Conservation (phyloP, 2,329 filamentous ascomycete species). For the Botryotinia calthae region DNA sequence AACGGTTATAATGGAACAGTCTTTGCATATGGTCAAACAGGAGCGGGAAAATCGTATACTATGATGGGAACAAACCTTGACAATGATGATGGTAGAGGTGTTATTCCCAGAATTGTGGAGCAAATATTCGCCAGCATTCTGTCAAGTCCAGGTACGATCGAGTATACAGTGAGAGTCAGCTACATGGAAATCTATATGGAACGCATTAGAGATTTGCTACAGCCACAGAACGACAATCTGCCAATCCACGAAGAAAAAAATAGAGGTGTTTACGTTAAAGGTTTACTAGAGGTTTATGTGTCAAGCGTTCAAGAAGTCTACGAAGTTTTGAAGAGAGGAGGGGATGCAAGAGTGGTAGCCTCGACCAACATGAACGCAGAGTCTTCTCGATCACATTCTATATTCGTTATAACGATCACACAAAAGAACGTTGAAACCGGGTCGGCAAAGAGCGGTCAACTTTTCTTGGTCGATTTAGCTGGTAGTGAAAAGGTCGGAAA, state of each 20-base stretch:
- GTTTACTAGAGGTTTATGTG: conserved; percentile 90
- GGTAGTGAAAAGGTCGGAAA: conserved; percentile 99
- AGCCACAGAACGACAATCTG: conserved; percentile 91
- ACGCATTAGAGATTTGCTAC: conserved; percentile 87
- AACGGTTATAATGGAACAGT: conserved; percentile 99
- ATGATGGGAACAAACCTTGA: conserved; percentile 98
- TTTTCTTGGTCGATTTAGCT: conserved; percentile 96
- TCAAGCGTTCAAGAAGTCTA: conserved; percentile 95
- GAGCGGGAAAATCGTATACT: conserved; percentile 97
- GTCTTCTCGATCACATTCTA: conserved; percentile 95
- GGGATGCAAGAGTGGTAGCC: conserved; percentile 83
- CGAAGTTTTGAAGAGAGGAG: conserved; percentile 92
- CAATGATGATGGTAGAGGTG: conserved; percentile 81
- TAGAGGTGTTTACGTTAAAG: conserved; percentile 94
- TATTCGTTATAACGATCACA: conserved; percentile 94
- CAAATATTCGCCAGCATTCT: conserved; percentile 97
- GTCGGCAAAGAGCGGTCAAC: conserved; percentile 90
- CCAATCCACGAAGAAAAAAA: conserved; percentile 98
- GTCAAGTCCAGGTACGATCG: conserved; percentile 86
- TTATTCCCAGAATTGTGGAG: conserved; percentile 94
- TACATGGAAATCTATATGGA: conserved; percentile 99
- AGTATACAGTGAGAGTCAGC: conserved; percentile 97
- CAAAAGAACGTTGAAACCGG: conserved; percentile 98
- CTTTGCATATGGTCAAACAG: conserved; percentile 97
- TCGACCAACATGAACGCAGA: conserved; percentile 99